A percentile compares a stretch with the other conserved stretches of the same genome.
phyloP scores from a whole-genome alignment of 2,329 filamentous ascomycete species.

The Botrytis elliptica region DNA sequence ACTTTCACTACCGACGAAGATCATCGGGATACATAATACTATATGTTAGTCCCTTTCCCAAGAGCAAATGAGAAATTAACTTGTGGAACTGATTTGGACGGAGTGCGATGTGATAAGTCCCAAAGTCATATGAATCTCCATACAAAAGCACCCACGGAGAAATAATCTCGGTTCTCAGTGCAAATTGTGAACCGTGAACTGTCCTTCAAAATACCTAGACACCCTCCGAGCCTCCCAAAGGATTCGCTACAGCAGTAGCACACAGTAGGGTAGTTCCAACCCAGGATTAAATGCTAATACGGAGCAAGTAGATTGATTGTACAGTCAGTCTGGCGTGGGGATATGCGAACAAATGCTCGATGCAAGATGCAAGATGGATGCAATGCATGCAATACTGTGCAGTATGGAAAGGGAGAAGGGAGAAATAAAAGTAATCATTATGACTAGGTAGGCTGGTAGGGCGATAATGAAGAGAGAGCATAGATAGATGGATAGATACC shows the following conservation, averaged over 20 bases:
- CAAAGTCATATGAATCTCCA: background rate
- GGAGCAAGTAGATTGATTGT: background rate
- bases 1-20: background rate
- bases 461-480: background rate
- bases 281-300: background rate
- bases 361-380: background rate
- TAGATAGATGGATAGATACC: background rate
- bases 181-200: background rate
- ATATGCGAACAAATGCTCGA: background rate
- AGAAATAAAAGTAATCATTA: background rate
- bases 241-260: too few species aligned
- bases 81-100: background rate
- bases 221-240: too few species aligned
- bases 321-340: background rate
- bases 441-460: background rate
- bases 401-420: background rate
- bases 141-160: background rate
- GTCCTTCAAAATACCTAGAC: background rate
- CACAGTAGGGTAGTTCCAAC: too few species aligned
- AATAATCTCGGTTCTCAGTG: conserved; percentile 3
- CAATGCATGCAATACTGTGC: background rate
- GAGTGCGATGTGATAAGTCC: background rate
- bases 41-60: too few species aligned
- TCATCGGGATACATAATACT: background rate
- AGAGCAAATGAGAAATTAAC: background rate